Evolutionary conservation across 768 basidiomycete genomes (phyloP), one percentile per base, ranked within the genome.

Genomic region (Tulasnella sp.): DNA sequence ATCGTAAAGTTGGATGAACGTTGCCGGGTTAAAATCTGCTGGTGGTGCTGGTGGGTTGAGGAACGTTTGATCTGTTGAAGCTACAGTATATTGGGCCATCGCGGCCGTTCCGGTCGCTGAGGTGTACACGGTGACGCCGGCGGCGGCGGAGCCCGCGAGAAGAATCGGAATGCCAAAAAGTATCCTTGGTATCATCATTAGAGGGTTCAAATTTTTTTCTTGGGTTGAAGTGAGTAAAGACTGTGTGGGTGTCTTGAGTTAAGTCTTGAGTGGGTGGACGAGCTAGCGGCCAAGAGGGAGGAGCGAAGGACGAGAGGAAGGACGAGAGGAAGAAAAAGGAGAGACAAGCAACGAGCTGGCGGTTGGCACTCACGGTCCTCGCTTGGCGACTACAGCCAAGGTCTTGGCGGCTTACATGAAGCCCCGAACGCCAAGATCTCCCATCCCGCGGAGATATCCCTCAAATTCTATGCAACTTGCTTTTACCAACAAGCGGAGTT

Each of bases 41-140:
- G 77, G 77, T 77, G 77, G 77, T 29, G 35, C n/a, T 26, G 77
- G 77, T 6, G 77, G 35, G n/a, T 70, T 39, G 26, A 77, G 70
- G 10, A 70, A 11, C 18, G 71, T 70, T 44, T 40, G 67, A 48
- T 77, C 77, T 13, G 44, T 46, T 23, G 77, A 77, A 18, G 71
- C 67, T 29, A 37, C 69, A 32, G 69, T 77, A 29, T 73, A 77
- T 44, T 40, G 42, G 9, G 77, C 44, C 11, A n/a, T 32, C 6
- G 32, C 76, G 2, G 77, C 37, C 10, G 35, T 29, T 1, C 35
- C 29, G 9, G 77, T 72, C 37, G 55, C 29, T 37, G 75, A 29
- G 13, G 37, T 61, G 67, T 77, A 77, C 16, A 77, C 42, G 15
- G 77, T 77, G 26, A 77, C 69, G 10, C 15, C 61, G 18, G 77